These are phyloP conservation scores for Aspergillus ustus DNA, from an alignment of 2,329 filamentous ascomycete species.

Conservation along the genomic window DNA sequence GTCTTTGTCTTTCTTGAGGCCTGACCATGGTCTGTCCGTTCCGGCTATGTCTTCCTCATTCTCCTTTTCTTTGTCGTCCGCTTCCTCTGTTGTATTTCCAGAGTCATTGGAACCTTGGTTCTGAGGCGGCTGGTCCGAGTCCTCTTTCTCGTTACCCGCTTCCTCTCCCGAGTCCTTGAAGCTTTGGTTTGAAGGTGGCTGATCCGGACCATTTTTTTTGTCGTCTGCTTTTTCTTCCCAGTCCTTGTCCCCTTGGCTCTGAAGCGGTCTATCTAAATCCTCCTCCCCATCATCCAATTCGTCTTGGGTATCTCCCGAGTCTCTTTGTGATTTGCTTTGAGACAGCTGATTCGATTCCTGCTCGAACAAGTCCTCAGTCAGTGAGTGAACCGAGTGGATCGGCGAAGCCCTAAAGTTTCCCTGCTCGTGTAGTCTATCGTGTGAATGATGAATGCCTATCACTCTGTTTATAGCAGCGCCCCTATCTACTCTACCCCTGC, in stretches of 20 bases:
- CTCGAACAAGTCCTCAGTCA: too few relatives aligned
- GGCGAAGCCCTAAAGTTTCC: neutral
- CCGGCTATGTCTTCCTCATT: neutral
- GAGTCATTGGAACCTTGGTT: neutral
- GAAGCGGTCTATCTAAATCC: too few relatives aligned
- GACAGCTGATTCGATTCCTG: neutral
- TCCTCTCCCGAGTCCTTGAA: too few relatives aligned
- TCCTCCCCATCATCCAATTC: neutral
- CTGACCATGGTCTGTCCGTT: neutral
- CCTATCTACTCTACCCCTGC: neutral
- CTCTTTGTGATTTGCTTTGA: neutral
- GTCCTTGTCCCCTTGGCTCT: too few relatives aligned
- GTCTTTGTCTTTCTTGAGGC: neutral
- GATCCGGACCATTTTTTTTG: too few relatives aligned
- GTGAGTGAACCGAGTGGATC: neutral
- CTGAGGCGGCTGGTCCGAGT: neutral
- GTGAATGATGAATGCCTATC: neutral
- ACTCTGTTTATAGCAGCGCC: neutral
- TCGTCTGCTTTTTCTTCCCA: too few relatives aligned
- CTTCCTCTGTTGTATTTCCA: neutral
- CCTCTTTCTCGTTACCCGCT: too few relatives aligned
- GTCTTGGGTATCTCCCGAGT: neutral
- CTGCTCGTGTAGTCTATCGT: neutral
- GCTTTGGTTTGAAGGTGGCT: too few relatives aligned
- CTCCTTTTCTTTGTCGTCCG: neutral